Evolutionary conservation across 805 yeast species (phyloP).

Genomic region (Candida yuanshanica): DNA sequence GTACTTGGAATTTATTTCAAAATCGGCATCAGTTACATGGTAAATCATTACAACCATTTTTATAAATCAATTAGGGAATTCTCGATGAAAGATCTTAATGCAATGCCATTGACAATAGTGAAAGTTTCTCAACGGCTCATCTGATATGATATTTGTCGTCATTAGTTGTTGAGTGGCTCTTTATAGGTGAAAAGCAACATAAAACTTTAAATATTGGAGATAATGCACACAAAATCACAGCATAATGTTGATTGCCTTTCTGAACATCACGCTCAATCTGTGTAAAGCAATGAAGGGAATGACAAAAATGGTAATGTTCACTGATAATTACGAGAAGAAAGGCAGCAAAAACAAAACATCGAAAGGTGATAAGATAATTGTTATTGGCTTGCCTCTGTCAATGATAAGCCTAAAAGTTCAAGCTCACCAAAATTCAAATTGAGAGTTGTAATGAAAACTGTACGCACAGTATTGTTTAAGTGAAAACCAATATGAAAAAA

Average conservation of each 20-base stretch:
- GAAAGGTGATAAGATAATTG: slow-evolving; percentile 58
- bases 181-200: too few relatives aligned
- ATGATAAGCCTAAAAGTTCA: slow-evolving; percentile 70
- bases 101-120: too few relatives aligned
- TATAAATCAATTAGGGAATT: too few relatives aligned
- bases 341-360: slow-evolving; percentile 77
- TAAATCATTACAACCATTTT: too few relatives aligned
- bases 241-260: slow-evolving; percentile 65
- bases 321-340: slow-evolving; percentile 69
- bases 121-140: too few relatives aligned
- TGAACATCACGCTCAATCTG: slow-evolving; percentile 78
- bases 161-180: too few relatives aligned
- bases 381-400: slow-evolving; percentile 61
- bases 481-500: slow-evolving; percentile 88
- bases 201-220: slow-evolving; percentile 83
- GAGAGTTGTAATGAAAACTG: slow-evolving; percentile 70
- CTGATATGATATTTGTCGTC: too few relatives aligned
- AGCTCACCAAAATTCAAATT: slow-evolving; percentile 61
- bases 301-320: slow-evolving; percentile 76
- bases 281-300: slow-evolving; percentile 80
- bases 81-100: too few relatives aligned
- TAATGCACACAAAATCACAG: slow-evolving; percentile 60
- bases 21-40: too few relatives aligned
- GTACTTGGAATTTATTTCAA: too few relatives aligned
- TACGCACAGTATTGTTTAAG: slow-evolving; percentile 71